phyloP scores from a whole-genome alignment of 345 rosid species.

The Populus deltoides region DNA sequence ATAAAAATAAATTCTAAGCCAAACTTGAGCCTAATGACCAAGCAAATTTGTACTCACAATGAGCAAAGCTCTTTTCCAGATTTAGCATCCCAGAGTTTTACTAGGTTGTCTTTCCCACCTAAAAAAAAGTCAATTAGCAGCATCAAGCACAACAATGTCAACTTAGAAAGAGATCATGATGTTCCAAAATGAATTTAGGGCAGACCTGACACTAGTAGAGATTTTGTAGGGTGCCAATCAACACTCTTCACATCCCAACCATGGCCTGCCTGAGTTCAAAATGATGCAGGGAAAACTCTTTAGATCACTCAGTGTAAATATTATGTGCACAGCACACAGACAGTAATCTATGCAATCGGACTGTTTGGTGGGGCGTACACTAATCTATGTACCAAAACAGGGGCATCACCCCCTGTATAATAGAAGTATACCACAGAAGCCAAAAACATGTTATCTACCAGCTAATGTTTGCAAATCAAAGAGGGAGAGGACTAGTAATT shows the following conservation, averaged over 20 bases:
- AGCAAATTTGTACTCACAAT: constrained; percentile 52
- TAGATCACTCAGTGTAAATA: constrained; percentile 30
- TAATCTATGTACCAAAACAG: too few relatives aligned
- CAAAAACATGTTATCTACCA: too few relatives aligned
- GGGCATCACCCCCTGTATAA: too few relatives aligned
- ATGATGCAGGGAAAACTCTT: constrained; percentile 30
- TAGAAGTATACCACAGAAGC: too few relatives aligned
- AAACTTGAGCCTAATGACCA: constrained; percentile 9
- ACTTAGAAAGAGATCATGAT: neutral
- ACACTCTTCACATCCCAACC: constrained; percentile 99
- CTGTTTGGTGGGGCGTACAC: neutral
- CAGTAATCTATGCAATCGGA: neutral
- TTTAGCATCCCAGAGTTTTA: constrained; percentile 99
- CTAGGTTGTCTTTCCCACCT: constrained; percentile 98
- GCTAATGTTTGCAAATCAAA: too few relatives aligned
- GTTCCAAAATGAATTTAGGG: constrained; percentile 10
- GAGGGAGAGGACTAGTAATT: too few relatives aligned
- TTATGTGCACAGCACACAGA: neutral
- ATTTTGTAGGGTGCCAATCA: constrained; percentile 98
- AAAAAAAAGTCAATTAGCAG: constrained; percentile 18
- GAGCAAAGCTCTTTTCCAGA: constrained; percentile 86
- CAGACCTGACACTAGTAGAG: constrained; percentile 86
- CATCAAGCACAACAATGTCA: neutral
- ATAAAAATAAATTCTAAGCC: constrained; percentile 1
- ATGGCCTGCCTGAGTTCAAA: constrained; percentile 99